Percentiles rank a stretch among this genome's conserved stretches.
Evolutionary conservation across 257 asterid genomes (phyloP).

Genomic region (Plantago major): DNA sequence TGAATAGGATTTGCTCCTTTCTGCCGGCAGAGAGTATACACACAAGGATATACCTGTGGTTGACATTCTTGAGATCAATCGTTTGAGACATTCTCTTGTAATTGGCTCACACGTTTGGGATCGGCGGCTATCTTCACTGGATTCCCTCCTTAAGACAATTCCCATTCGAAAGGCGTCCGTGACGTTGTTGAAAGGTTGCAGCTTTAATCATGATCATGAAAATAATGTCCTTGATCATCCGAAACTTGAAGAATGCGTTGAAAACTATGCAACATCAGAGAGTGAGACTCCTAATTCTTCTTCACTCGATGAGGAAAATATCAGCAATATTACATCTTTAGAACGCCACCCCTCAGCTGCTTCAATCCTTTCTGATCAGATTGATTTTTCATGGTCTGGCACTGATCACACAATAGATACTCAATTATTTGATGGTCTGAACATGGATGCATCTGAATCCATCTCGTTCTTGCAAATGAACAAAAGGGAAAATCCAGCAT

Average conservation of each 20-base stretch:
- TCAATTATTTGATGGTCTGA: too few relatives aligned
- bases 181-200: slow-evolving; percentile 20
- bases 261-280: slow-evolving; percentile 24
- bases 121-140: slow-evolving; percentile 47
- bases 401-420: slow-evolving; percentile 32
- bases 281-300: slow-evolving; percentile 28
- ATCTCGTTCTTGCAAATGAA: slow-evolving; percentile 22
- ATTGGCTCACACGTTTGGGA: slow-evolving; percentile 71
- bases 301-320: slow-evolving; percentile 21
- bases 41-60: slow-evolving; percentile 28
- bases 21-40: slow-evolving; percentile 25
- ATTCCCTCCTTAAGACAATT: slow-evolving; percentile 46
- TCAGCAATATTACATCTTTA: slow-evolving; percentile 27
- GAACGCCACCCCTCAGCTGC: slow-evolving; percentile 67
- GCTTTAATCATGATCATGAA: slow-evolving; percentile 30
- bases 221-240: slow-evolving; percentile 31
- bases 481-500: slow-evolving; percentile 31
- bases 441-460: slow-evolving; percentile 31
- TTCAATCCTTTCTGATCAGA: slow-evolving; percentile 73
- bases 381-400: slow-evolving; percentile 93
- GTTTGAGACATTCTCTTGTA: slow-evolving; percentile 64
- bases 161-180: slow-evolving; percentile 30
- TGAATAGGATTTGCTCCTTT: slow-evolving; percentile 53
- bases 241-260: slow-evolving; percentile 24
- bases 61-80: slow-evolving; percentile 80